A percentile compares a stretch with the other conserved stretches of the same genome.
phyloP scores from a whole-genome alignment of 805 yeast species.

The Nakazawaea molendinolei region DNA sequence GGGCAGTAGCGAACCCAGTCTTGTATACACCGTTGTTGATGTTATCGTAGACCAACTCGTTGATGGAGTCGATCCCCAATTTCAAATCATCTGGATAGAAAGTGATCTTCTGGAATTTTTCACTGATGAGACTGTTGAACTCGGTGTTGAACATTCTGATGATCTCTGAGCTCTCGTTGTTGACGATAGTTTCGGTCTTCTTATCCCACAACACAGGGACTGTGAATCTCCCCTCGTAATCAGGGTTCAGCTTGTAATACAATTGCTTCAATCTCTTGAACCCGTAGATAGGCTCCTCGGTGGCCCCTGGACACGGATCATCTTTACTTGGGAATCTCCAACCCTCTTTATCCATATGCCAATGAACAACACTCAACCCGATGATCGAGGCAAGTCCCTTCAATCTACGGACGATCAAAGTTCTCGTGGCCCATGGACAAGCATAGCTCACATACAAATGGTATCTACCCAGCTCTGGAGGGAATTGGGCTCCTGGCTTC shows the following conservation, averaged over 20 bases:
- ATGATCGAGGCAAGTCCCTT: slow-evolving; percentile 66
- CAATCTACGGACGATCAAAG: slow-evolving; percentile 62
- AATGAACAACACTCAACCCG: slow-evolving; percentile 76
- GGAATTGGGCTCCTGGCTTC: slow-evolving; percentile 51
- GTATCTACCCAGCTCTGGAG: slow-evolving; percentile 76
- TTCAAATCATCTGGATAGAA: slow-evolving; percentile 54
- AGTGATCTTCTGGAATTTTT: slow-evolving; percentile 43
- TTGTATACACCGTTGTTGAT: slow-evolving; percentile 94
- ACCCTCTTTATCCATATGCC: slow-evolving; percentile 83
- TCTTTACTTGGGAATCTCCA: slow-evolving; percentile 71
- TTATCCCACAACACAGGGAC: slow-evolving; percentile 94
- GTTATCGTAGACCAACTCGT: slow-evolving; percentile 75
- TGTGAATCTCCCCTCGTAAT: slow-evolving; percentile 77
- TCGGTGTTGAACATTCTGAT: slow-evolving; percentile 77
- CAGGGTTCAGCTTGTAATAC: slow-evolving; percentile 68
- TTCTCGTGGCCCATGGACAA: slow-evolving; percentile 96
- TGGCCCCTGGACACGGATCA: slow-evolving; percentile 39
- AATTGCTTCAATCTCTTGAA: slow-evolving; percentile 57
- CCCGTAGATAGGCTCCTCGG: slow-evolving; percentile 57
- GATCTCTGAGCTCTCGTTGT: slow-evolving; percentile 86
- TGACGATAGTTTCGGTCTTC: slow-evolving; percentile 76
- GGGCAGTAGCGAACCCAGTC: slow-evolving; percentile 81
- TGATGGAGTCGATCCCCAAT: slow-evolving; percentile 63
- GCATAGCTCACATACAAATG: slow-evolving; percentile 84
- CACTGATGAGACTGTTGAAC: slow-evolving; percentile 52